A percentile compares a stretch with the other conserved stretches of the same genome.
These are phyloP conservation scores for Nematodospora anomalae DNA, from an alignment of 1,139 yeast species.

Conservation along the genomic window DNA sequence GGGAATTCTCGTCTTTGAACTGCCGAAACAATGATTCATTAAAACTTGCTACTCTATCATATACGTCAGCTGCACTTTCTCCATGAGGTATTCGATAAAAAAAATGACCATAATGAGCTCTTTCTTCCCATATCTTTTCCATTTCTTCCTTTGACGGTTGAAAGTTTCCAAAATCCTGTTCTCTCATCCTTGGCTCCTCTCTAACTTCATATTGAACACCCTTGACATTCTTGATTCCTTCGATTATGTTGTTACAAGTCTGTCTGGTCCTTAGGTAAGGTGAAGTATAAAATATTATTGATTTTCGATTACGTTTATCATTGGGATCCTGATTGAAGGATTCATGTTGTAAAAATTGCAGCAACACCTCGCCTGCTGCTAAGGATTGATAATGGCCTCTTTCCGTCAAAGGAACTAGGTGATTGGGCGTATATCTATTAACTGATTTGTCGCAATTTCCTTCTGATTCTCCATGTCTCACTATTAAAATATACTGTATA, in stretches of 20 bases:
- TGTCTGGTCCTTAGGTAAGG: constrained; percentile 83
- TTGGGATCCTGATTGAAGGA: constrained; percentile 33
- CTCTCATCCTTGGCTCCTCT: constrained; percentile 89
- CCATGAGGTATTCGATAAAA: constrained; percentile 91
- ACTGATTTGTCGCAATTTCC: constrained; percentile 83
- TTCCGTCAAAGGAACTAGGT: constrained; percentile 67
- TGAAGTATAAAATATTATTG: constrained; percentile 68
- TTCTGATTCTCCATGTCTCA: constrained; percentile 90
- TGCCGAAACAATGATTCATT: constrained; percentile 84
- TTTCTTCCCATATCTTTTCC: constrained; percentile 74
- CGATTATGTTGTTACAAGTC: constrained; percentile 67
- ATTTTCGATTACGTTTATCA: constrained; percentile 24
- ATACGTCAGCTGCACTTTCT: constrained; percentile 94
- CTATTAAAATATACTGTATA: constrained; percentile 62
- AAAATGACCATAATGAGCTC: constrained; percentile 89
- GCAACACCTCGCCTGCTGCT: constrained; percentile 63
- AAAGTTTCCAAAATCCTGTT: constrained; percentile 92
- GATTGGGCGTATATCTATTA: constrained; percentile 75
- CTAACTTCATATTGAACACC: constrained; percentile 54
- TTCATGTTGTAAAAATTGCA: constrained; percentile 48
- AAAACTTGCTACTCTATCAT: constrained; percentile 85
- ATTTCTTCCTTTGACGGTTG: constrained; percentile 77
- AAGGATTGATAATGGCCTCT: constrained; percentile 68
- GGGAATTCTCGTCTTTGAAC: constrained; percentile 66
- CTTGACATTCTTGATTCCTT: constrained; percentile 54